Percentiles rank a stretch among this genome's conserved stretches.
Evolutionary conservation across 2,329 filamentous ascomycete species (phyloP).

Genomic region (Sclerotiophoma versabilis): DNA sequence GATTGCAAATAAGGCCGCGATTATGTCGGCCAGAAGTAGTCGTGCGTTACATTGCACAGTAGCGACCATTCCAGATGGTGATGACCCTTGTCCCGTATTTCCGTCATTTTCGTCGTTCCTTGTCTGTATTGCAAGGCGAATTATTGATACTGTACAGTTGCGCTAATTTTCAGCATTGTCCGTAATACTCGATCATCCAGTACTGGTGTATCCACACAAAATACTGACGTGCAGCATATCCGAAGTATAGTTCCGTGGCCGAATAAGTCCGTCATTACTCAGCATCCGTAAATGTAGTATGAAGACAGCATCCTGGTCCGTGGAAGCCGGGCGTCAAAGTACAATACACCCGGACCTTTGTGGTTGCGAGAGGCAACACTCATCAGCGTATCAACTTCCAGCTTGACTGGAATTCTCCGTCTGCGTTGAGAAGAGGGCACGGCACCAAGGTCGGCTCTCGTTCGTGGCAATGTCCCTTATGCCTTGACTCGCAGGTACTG

Average conservation of each 20-base stretch:
- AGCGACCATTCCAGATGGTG: constrained; percentile 26
- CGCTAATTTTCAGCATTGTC: constrained; percentile 16
- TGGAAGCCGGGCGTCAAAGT: background rate
- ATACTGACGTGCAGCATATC: background rate
- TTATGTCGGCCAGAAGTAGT: constrained; percentile 19
- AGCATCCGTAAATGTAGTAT: background rate
- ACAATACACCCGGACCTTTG: background rate
- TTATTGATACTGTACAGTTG: constrained; percentile 29
- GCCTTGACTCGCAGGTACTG: too few relatives aligned
- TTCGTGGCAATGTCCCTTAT: too few relatives aligned
- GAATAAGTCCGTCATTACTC: background rate
- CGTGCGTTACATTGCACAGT: constrained; percentile 20
- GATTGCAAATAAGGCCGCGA: constrained; percentile 15
- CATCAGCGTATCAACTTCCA: background rate
- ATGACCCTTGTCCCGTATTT: constrained; percentile 20
- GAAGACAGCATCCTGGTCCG: background rate
- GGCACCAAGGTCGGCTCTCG: too few relatives aligned
- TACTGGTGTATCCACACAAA: constrained; percentile 1
- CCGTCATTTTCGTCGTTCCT: constrained; percentile 28
- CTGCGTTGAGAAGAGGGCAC: background rate
- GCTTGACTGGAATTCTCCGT: background rate
- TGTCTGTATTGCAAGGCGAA: constrained; percentile 26
- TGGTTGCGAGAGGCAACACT: background rate
- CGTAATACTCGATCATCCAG: constrained; percentile 1
- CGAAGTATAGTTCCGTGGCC: background rate